Percentiles rank a stretch among this genome's conserved stretches.
These are phyloP conservation scores for Russula olivacea DNA, from an alignment of 768 basidiomycete genomes.

Conservation along the genomic window DNA sequence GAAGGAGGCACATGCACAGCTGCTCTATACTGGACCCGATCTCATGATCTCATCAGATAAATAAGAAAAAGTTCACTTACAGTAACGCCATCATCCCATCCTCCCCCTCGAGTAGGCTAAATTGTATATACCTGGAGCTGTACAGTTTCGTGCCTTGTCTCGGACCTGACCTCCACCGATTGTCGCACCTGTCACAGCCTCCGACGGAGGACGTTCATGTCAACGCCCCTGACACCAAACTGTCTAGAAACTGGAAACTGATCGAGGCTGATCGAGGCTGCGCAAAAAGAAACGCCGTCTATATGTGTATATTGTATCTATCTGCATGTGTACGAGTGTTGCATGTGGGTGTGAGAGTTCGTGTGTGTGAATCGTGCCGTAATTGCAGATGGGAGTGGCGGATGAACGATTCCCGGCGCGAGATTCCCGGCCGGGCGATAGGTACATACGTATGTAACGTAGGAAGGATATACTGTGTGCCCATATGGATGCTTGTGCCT, in stretches of 20 bases:
- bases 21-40: no score
- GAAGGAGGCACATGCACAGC: neutral
- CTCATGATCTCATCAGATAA: neutral
- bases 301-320: neutral
- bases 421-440: neutral
- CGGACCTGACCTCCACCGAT: neutral
- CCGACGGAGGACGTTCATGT: neutral
- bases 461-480: neutral
- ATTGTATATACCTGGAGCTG: neutral
- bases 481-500: neutral
- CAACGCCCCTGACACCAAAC: neutral
- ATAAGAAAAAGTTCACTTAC: neutral
- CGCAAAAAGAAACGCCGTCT: neutral
- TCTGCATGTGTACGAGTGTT: neutral
- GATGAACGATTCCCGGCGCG: neutral
- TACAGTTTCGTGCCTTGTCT: neutral
- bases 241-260: neutral
- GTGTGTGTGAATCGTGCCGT: neutral
- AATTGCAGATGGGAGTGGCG: neutral
- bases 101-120: neutral
- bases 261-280: neutral
- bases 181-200: neutral
- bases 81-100: neutral
- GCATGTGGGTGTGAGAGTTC: neutral
- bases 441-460: neutral